These are phyloP conservation scores for Arabidopsis lyrata DNA, from an alignment of 441 rosid genomes.

Conservation along the genomic window DNA sequence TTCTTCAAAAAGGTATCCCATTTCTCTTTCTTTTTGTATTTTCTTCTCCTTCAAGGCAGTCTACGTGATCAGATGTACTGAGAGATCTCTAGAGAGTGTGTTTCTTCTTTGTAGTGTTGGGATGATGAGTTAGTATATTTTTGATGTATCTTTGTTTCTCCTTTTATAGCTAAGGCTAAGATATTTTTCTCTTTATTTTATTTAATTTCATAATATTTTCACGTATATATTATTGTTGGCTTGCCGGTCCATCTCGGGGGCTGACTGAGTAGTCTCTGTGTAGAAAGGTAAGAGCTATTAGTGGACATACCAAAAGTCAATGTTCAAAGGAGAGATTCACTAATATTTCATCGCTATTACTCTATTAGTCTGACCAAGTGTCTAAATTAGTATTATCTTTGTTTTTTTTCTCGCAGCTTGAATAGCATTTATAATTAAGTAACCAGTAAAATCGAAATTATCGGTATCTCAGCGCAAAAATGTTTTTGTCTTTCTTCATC, in stretches of 20 bases:
- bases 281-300: conserved; percentile 21
- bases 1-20: conserved; percentile 33
- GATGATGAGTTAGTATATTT: conserved; percentile 22
- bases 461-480: too few species aligned
- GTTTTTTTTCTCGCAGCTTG: too few species aligned
- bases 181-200: background rate
- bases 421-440: too few species aligned
- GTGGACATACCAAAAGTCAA: too few species aligned
- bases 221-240: conserved; percentile 12
- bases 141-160: conserved; percentile 5
- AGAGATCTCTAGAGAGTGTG: background rate
- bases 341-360: too few species aligned
- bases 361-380: too few species aligned
- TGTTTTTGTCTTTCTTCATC: too few species aligned
- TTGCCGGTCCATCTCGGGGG: conserved; percentile 28
- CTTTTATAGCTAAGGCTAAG: conserved; percentile 17
- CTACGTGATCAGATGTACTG: background rate
- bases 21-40: background rate
- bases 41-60: background rate
- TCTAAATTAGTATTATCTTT: too few species aligned
- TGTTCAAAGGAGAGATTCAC: too few species aligned
- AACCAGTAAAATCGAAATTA: too few species aligned
- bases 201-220: background rate
- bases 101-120: background rate
- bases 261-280: conserved; percentile 16